phyloP scores from a whole-genome alignment of 495 filamentous ascomycete species.

The Polyplosphaeria fusca region DNA sequence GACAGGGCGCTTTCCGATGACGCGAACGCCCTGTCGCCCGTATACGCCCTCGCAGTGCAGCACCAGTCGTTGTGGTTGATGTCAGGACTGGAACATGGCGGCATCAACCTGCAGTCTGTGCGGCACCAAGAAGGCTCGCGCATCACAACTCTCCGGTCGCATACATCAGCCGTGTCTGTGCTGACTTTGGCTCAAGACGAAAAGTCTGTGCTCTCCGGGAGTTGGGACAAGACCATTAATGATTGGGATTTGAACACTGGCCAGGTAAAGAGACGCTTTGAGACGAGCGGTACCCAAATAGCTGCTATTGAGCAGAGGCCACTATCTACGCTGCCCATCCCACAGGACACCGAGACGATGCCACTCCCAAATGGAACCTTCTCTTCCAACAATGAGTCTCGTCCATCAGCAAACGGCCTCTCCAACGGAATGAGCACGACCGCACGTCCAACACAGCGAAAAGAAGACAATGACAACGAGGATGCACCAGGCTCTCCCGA shows the following conservation, averaged over 20 bases:
- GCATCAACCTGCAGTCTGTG: conserved; percentile 91
- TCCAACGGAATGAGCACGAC: conserved; percentile 44
- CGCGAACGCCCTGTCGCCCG: conserved; percentile 79
- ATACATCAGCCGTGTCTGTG: conserved; percentile 89
- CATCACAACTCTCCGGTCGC: conserved; percentile 73
- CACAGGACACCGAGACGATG: conserved; percentile 62
- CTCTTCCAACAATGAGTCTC: conserved; percentile 56
- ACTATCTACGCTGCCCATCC: conserved; percentile 68
- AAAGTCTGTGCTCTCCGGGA: conserved; percentile 81
- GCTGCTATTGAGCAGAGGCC: conserved; percentile 83
- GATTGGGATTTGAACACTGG: conserved; percentile 97
- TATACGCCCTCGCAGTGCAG: conserved; percentile 91
- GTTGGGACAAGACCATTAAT: conserved; percentile 90
- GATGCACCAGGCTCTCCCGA: conserved; percentile 60
- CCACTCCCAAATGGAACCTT: conserved; percentile 63
- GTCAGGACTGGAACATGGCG: conserved; percentile 82
- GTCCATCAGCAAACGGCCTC: conserved; percentile 50
- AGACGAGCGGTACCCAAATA: conserved; percentile 76
- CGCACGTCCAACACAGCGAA: neutral
- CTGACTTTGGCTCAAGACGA: conserved; percentile 80
- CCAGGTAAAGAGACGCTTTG: conserved; percentile 67
- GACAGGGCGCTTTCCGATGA: too few species aligned
- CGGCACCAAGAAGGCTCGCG: conserved; percentile 91
- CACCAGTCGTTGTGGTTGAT: conserved; percentile 87
- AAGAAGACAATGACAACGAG: conserved; percentile 39